Conservation (phyloP, 305 asterid species). For the Fraxinus albicans region DNA sequence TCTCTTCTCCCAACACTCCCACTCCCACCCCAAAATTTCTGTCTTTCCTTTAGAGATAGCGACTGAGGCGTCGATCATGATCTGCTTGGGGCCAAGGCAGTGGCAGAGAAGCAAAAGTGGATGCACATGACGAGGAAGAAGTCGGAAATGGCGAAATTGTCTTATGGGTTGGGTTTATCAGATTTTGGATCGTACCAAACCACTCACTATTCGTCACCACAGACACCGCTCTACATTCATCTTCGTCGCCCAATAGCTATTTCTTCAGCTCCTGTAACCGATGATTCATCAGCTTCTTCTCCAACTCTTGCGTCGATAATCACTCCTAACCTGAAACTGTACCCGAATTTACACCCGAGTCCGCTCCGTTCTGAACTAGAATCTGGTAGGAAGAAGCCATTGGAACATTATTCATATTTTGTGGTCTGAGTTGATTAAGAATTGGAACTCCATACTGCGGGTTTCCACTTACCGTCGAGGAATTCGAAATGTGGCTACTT, state of each 20-base stretch:
- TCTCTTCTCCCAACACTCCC: no score
- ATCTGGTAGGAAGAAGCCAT: constrained; percentile 29
- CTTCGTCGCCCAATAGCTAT: constrained; percentile 43
- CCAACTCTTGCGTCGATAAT: constrained; percentile 31
- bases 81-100: no score
- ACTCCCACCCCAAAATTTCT: no score
- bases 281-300: constrained; percentile 57
- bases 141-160: no score
- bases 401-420: constrained; percentile 27
- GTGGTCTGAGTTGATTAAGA: constrained; percentile 44
- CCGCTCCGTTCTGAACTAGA: constrained; percentile 24
- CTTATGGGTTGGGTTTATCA: no score
- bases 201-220: no score
- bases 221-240: no score
- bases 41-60: no score
- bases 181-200: no score
- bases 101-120: no score
- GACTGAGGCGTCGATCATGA: no score
- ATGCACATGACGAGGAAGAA: no score
- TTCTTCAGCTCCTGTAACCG: constrained; percentile 74
- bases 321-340: constrained; percentile 16
- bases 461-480: constrained; percentile 20
- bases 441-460: constrained; percentile 47
- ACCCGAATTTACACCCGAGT: background rate
- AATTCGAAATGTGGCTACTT: constrained; percentile 30